A percentile compares a stretch with the other conserved stretches of the same genome.
Conservation (phyloP, 208 protist genomes). For the Strigomonas oncopelti region DNA sequence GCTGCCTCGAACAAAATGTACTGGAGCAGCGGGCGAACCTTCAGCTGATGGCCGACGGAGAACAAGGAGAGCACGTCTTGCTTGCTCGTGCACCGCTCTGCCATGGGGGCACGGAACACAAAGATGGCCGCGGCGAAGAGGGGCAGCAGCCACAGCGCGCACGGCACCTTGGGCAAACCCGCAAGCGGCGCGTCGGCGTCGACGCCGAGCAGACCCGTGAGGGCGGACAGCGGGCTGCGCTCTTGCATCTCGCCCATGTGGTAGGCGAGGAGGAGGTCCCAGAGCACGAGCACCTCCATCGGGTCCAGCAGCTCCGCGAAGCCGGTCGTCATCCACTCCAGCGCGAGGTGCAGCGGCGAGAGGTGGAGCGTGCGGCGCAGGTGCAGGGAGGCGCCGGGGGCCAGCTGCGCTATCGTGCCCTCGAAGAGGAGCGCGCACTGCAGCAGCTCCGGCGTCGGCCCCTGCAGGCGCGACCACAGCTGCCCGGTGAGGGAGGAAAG, state of each 20-base stretch:
- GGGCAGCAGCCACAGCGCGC: slow-evolving; percentile 75
- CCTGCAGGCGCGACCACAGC: slow-evolving; percentile 78
- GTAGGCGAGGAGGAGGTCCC: slow-evolving; percentile 79
- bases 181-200: slow-evolving; percentile 1
- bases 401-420: slow-evolving; percentile 48
- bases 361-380: slow-evolving; percentile 47
- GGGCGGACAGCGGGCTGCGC: slow-evolving; percentile 35
- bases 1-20: slow-evolving; percentile 47
- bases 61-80: slow-evolving; percentile 70
- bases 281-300: slow-evolving; percentile 68
- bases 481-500: slow-evolving; percentile 60
- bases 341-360: slow-evolving; percentile 59
- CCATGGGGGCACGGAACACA: slow-evolving; percentile 73
- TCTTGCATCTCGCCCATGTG: slow-evolving; percentile 65
- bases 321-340: slow-evolving; percentile 82
- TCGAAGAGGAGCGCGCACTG: slow-evolving; percentile 85
- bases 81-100: slow-evolving; percentile 47
- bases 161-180: slow-evolving; percentile 22
- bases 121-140: slow-evolving; percentile 76
- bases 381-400: slow-evolving; percentile 62
- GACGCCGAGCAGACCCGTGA: slow-evolving; percentile 24
- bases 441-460: slow-evolving; percentile 78
- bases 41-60: slow-evolving; percentile 47
- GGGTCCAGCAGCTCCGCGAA: slow-evolving; percentile 77
- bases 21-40: slow-evolving; percentile 57